Evolutionary conservation across 768 basidiomycete species (phyloP), one percentile per base, ranked within the genome.

Genomic region (Filobasidium floriforme): DNA sequence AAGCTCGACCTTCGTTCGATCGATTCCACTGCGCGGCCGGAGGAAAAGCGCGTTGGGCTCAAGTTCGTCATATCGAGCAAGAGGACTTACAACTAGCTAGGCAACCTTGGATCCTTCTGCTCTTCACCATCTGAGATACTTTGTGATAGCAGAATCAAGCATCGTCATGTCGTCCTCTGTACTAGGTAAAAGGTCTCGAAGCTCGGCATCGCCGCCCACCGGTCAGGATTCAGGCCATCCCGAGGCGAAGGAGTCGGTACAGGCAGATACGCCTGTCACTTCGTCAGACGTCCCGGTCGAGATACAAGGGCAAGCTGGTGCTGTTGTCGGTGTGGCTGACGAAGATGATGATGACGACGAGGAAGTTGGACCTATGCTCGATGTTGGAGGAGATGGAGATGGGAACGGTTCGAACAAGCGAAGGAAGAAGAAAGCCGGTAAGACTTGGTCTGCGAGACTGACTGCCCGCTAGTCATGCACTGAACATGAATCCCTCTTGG

Each of bases 361-460:
- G 28, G 68, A 66, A 57, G 49, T 62, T 26, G 73, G 73, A 41
- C 76, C 76, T 26, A 76, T 75, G 73, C 75, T 71, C 22, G 72
- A 67, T 26, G 62, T 60, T 41, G 70, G 66, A 6, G 74, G 65
- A n/a, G 71, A 65, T 11, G 61, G 52, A 9, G 59, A 29, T 14
- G 68, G 65, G 10, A 37, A 37, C 66, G 62, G 46, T 61, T 62
- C 32, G 10, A 62, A 7, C 62, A 63, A 59, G 44, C 59, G 63
- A 69, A 52, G 60, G 71, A 68, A 68, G 63, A 76, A 73, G 70
- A 76, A 75, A 61, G 77, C 75, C n/a, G 76, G 75, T 77, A 55
- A 73, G 72, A 63, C 29, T 29, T 46, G 32, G 32, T 37, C 32
- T 37, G 32, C 32, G 6, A 29, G 60, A 14, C 26, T 28, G 11